These are phyloP conservation scores for Torulaspora pretoriensis DNA, from an alignment of 1,139 yeast genomes.

Conservation along the genomic window DNA sequence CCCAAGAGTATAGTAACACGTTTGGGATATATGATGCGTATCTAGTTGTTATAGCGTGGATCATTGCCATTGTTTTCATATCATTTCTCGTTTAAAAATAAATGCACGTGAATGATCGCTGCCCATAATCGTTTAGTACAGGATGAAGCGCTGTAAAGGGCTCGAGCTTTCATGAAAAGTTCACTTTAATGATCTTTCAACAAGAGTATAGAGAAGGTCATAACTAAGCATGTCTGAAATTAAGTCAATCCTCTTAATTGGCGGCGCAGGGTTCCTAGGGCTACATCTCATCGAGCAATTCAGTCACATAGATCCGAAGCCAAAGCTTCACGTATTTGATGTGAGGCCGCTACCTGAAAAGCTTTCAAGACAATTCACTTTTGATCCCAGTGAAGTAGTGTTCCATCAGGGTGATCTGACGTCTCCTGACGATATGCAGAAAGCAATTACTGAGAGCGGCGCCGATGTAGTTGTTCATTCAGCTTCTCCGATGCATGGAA, in stretches of 20 bases:
- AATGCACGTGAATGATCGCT: too few species aligned
- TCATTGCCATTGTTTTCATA: too few species aligned
- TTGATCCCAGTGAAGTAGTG: slow-evolving; percentile 51
- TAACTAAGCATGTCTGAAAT: slow-evolving; percentile 25
- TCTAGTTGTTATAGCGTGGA: too few species aligned
- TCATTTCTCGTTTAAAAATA: too few species aligned
- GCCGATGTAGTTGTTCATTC: slow-evolving; percentile 88
- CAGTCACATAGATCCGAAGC: slow-evolving; percentile 59
- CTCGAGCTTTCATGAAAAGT: background rate
- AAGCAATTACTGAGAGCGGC: slow-evolving; percentile 54
- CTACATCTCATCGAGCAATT: slow-evolving; percentile 86
- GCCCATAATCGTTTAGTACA: background rate
- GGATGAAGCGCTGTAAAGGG: background rate
- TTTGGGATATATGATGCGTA: too few species aligned
- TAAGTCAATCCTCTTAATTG: slow-evolving; percentile 73
- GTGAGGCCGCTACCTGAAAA: slow-evolving; percentile 77
- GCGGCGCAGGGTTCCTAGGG: slow-evolving; percentile 95
- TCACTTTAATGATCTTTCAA: background rate
- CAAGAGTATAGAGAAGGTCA: background rate
- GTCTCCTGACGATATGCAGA: slow-evolving; percentile 58
- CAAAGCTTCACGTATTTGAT: slow-evolving; percentile 81
- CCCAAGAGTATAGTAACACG: too few species aligned
- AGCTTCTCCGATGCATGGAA: slow-evolving; percentile 94
- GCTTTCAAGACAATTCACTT: slow-evolving; percentile 69
- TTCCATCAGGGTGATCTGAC: slow-evolving; percentile 86